These are phyloP conservation scores for Esteya vermicola DNA, from an alignment of 2,329 filamentous ascomycete species.

Conservation along the genomic window DNA sequence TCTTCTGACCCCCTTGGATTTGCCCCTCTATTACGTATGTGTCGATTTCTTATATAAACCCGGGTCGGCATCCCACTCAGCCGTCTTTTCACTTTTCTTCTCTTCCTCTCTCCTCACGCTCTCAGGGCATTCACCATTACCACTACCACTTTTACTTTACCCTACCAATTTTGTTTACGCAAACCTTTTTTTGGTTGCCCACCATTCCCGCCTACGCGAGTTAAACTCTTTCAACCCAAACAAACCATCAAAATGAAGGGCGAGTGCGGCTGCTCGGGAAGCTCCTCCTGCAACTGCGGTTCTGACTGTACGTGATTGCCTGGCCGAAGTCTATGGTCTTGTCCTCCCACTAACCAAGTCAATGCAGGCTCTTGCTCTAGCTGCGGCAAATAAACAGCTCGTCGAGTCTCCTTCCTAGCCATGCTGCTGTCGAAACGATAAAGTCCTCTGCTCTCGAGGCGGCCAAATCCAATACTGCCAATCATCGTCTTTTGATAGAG, in stretches of 20 bases:
- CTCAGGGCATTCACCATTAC: not conserved
- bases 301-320: slow-evolving; percentile 9
- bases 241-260: slow-evolving; percentile 20
- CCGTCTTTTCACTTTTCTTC: not conserved
- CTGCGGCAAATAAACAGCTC: slow-evolving; percentile 20
- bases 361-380: slow-evolving; percentile 18
- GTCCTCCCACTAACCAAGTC: slow-evolving; percentile 13
- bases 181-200: too few relatives aligned
- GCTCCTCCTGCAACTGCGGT: slow-evolving; percentile 19
- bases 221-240: slow-evolving; percentile 6
- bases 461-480: too few relatives aligned
- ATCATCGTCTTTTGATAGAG: too few relatives aligned
- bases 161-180: too few relatives aligned
- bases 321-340: not conserved
- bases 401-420: too few relatives aligned
- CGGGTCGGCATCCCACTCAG: not conserved
- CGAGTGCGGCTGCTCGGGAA: slow-evolving; percentile 22
- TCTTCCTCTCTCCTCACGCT: not conserved
- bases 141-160: not conserved
- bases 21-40: too few relatives aligned
- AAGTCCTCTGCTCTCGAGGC: too few relatives aligned
- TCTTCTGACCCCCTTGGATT: too few relatives aligned
- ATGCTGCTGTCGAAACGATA: not conserved
- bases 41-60: slow-evolving; percentile 1
- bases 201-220: slow-evolving; percentile 10